These are phyloP conservation scores for Cercospora nicotianae DNA, from an alignment of 2,329 filamentous ascomycete genomes.

Conservation along the genomic window DNA sequence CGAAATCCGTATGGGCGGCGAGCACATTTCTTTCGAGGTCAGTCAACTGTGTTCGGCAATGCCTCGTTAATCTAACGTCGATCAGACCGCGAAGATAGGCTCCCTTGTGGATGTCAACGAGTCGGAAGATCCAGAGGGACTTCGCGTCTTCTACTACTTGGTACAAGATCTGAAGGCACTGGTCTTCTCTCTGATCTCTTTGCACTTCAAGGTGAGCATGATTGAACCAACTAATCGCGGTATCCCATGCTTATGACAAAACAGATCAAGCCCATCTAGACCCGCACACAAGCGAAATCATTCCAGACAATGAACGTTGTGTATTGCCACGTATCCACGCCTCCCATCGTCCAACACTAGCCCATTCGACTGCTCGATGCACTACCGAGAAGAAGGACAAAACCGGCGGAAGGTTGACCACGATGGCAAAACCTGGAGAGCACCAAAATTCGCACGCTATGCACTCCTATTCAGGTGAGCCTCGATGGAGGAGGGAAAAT, in stretches of 20 bases:
- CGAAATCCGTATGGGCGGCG: slow-evolving; percentile 88
- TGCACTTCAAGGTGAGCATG: slow-evolving; percentile 85
- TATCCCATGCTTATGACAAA: neutral
- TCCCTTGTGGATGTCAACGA: slow-evolving; percentile 96
- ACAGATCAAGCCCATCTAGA: slow-evolving; percentile 39
- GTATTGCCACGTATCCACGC: neutral
- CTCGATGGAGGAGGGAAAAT: neutral
- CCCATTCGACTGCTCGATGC: neutral
- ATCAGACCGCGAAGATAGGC: slow-evolving; percentile 93
- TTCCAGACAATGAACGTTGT: neutral
- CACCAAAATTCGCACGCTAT: neutral
- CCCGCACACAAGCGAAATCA: neutral
- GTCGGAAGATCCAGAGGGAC: slow-evolving; percentile 89
- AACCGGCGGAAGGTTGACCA: neutral
- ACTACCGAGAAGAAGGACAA: neutral
- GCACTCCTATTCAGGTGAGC: neutral
- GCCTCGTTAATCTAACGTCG: slow-evolving; percentile 7
- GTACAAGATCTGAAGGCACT: slow-evolving; percentile 96
- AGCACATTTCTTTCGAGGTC: slow-evolving; percentile 98
- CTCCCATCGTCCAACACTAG: neutral
- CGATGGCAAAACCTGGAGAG: neutral
- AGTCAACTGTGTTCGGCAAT: slow-evolving; percentile 29
- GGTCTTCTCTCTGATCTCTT: slow-evolving; percentile 90
- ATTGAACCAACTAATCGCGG: neutral
- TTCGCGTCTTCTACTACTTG: slow-evolving; percentile 97